Conservation (phyloP, 306 rosid species). For the Castanospermum australe region DNA sequence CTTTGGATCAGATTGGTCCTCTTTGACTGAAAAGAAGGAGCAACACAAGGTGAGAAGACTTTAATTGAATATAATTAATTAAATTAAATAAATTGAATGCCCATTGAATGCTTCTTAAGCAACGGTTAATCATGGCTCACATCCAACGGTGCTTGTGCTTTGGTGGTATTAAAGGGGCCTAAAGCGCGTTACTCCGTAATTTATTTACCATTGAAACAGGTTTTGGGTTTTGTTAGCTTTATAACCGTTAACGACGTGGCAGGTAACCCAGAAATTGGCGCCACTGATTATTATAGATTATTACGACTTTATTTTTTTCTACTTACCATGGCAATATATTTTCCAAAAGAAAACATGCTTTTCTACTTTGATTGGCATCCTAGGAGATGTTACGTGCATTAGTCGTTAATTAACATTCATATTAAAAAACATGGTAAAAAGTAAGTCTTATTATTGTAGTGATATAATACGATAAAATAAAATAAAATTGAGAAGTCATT, state of each 20-base stretch:
- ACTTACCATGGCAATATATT: neutral
- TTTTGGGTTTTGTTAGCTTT: neutral
- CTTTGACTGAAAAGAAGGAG: conserved; percentile 47
- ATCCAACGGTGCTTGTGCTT: neutral
- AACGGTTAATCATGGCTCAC: neutral
- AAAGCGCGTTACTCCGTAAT: conserved; percentile 8
- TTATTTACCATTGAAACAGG: conserved; percentile 24
- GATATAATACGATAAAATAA: too few relatives aligned
- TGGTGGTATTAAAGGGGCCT: neutral
- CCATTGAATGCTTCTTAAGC: conserved; percentile 26
- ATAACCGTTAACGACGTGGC: conserved; percentile 38
- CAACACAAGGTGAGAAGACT: neutral
- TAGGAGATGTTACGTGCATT: conserved; percentile 3
- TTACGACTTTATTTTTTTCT: neutral
- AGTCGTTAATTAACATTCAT: too few relatives aligned
- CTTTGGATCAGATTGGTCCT: conserved; percentile 39
- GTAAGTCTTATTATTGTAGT: too few relatives aligned
- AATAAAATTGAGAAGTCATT: too few relatives aligned
- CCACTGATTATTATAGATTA: neutral
- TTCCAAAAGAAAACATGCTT: neutral
- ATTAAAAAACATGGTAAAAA: too few relatives aligned
- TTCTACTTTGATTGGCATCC: neutral
- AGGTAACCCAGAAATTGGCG: conserved; percentile 45
- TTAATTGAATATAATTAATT: neutral
- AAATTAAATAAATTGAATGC: neutral